Conservation (phyloP, 805 yeast species). For the Diddensiella caesifluorescens region DNA sequence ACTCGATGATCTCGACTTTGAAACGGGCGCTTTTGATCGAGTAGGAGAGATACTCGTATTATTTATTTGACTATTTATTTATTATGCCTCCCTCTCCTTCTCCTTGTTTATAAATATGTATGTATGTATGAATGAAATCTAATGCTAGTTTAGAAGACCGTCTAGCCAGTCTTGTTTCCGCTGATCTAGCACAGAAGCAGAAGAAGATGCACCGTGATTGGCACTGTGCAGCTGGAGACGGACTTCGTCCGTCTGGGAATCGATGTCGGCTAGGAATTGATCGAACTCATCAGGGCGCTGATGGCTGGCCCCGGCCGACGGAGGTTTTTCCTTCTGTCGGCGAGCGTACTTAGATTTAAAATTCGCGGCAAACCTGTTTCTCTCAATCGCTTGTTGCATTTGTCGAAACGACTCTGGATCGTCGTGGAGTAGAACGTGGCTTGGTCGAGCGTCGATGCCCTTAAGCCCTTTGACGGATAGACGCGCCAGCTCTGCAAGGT, state of each 20-base stretch:
- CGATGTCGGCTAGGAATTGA: slow-evolving; percentile 5
- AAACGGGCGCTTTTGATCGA: not conserved
- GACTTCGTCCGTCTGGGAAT: not conserved
- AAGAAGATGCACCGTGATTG: too few relatives aligned
- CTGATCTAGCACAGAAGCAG: too few relatives aligned
- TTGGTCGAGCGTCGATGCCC: not conserved
- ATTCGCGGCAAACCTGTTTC: slow-evolving; percentile 6
- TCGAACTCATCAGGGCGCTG: slow-evolving; percentile 1
- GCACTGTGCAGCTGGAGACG: not conserved
- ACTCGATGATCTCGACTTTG: not conserved
- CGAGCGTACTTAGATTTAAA: slow-evolving; percentile 9
- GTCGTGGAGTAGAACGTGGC: not conserved
- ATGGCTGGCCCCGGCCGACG: not conserved
- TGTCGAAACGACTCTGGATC: slow-evolving; percentile 8
- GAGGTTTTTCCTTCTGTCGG: not conserved
- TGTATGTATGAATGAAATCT: not conserved
- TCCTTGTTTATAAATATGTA: not conserved
- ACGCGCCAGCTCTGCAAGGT: slow-evolving; percentile 1
- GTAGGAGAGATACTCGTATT: not conserved
- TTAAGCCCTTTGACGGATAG: slow-evolving; percentile 5
- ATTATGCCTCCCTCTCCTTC: too few relatives aligned
- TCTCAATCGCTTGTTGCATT: slow-evolving; percentile 12
- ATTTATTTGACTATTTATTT: too few relatives aligned
- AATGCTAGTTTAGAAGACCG: slow-evolving; percentile 7
- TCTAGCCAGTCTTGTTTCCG: slow-evolving; percentile 17